Evolutionary conservation across 2,329 filamentous ascomycete species (phyloP).

Genomic region (Alternaria burnsii): DNA sequence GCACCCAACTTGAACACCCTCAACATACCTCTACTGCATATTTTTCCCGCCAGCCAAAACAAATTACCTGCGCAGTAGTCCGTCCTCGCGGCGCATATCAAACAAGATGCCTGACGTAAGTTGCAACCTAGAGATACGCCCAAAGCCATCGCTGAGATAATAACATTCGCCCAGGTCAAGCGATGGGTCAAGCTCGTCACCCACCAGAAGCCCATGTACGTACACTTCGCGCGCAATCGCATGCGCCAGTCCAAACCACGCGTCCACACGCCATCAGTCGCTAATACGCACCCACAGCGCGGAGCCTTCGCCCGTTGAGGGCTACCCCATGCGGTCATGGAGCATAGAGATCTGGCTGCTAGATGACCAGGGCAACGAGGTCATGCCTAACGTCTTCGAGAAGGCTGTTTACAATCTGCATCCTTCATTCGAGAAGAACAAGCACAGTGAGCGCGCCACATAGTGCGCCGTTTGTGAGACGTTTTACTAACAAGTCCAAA

Average conservation of each 20-base stretch:
- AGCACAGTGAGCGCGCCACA: slow-evolving; percentile 70
- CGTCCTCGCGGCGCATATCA: slow-evolving; percentile 14
- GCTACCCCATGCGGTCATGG: slow-evolving; percentile 94
- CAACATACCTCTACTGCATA: neutral
- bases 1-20: slow-evolving; percentile 2
- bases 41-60: neutral
- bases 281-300: slow-evolving; percentile 62
- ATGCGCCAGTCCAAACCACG: slow-evolving; percentile 18
- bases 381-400: slow-evolving; percentile 84
- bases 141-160: slow-evolving; percentile 5
- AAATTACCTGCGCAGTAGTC: neutral
- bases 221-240: slow-evolving; percentile 38
- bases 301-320: slow-evolving; percentile 81
- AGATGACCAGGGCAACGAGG: slow-evolving; percentile 85
- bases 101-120: slow-evolving; percentile 58
- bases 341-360: slow-evolving; percentile 84
- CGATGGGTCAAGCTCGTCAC: slow-evolving; percentile 92
- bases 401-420: slow-evolving; percentile 94
- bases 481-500: neutral
- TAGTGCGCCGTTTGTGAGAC: neutral
- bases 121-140: slow-evolving; percentile 13
- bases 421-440: slow-evolving; percentile 87
- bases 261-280: slow-evolving; percentile 18
- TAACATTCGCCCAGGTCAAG: slow-evolving; percentile 67
- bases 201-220: slow-evolving; percentile 87